Conservation (phyloP, 352 stramenopile genomes). For the Pythium coloratum region DNA sequence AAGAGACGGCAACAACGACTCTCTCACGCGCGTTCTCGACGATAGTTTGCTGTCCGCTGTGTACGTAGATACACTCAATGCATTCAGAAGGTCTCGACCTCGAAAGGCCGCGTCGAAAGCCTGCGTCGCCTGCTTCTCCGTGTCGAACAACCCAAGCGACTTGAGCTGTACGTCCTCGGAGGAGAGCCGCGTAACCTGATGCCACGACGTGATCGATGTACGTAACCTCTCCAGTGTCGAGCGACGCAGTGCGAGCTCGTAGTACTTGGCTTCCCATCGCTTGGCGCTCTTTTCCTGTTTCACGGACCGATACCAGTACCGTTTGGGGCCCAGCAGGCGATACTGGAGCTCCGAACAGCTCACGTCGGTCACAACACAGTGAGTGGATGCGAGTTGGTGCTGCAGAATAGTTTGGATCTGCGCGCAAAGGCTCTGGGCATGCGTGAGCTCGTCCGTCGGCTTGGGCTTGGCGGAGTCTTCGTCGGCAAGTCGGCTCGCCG, state of each 20-base stretch:
- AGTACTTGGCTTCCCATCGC: slow-evolving; percentile 61
- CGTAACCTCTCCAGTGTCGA: slow-evolving; percentile 31
- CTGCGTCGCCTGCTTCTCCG: slow-evolving; percentile 42
- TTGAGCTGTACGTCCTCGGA: slow-evolving; percentile 49
- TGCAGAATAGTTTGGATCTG: slow-evolving; percentile 13
- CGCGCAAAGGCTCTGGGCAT: slow-evolving; percentile 7
- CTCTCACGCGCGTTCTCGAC: neutral
- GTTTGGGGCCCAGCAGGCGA: slow-evolving; percentile 48
- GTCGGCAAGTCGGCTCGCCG: neutral
- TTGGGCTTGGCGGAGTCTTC: neutral
- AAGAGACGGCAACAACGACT: slow-evolving; percentile 30
- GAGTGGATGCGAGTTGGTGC: neutral
- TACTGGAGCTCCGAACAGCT: slow-evolving; percentile 65
- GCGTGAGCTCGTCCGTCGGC: neutral
- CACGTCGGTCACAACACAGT: slow-evolving; percentile 32
- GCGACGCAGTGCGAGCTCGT: slow-evolving; percentile 49
- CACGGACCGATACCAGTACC: slow-evolving; percentile 69
- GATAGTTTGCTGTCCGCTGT: neutral
- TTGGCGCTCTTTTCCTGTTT: slow-evolving; percentile 65
- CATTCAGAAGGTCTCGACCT: slow-evolving; percentile 25
- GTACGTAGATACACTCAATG: slow-evolving; percentile 14
- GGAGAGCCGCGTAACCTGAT: slow-evolving; percentile 34
- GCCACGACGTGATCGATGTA: slow-evolving; percentile 27
- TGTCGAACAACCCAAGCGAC: slow-evolving; percentile 60
- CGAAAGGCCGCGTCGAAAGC: slow-evolving; percentile 36